phyloP scores from a whole-genome alignment of 305 asterid genomes.

The Fraxinus latifolia region DNA sequence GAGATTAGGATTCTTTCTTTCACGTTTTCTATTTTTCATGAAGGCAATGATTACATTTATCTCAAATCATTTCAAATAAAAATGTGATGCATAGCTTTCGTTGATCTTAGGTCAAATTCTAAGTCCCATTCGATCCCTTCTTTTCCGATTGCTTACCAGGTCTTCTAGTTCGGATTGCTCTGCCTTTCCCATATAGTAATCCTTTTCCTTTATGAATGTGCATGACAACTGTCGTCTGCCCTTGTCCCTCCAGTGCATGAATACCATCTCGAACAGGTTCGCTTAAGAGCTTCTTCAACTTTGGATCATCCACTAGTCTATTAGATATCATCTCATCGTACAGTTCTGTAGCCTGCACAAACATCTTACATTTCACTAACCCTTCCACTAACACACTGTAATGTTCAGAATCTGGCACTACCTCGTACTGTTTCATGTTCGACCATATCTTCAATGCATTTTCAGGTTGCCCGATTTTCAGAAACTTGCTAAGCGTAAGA shows the following conservation, averaged over 20 bases:
- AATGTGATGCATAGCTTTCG: not conserved
- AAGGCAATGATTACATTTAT: not conserved
- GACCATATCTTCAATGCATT: constrained; percentile 61
- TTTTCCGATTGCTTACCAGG: constrained; percentile 20
- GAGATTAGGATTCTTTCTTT: not conserved
- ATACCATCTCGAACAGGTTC: constrained; percentile 23
- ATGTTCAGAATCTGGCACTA: constrained; percentile 49
- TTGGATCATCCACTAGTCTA: constrained; percentile 46
- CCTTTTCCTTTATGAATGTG: constrained; percentile 32
- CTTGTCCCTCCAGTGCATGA: constrained; percentile 22
- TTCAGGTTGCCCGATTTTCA: constrained; percentile 49
- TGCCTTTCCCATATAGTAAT: constrained; percentile 23
- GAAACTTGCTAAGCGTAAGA: constrained; percentile 40
- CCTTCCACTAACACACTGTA: constrained; percentile 59
- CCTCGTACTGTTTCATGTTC: constrained; percentile 45
- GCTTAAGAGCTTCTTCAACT: constrained; percentile 55
- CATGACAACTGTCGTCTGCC: constrained; percentile 27
- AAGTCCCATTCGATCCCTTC: constrained; percentile 20
- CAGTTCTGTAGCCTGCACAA: constrained; percentile 56
- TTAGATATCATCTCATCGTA: constrained; percentile 57
- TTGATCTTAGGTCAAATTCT: not conserved
- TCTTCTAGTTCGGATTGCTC: constrained; percentile 12
- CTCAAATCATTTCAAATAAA: not conserved
- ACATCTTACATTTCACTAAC: constrained; percentile 50
- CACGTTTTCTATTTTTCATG: not conserved